These are phyloP conservation scores for Candida coleopterorum DNA, from an alignment of 805 yeast genomes.

Conservation along the genomic window DNA sequence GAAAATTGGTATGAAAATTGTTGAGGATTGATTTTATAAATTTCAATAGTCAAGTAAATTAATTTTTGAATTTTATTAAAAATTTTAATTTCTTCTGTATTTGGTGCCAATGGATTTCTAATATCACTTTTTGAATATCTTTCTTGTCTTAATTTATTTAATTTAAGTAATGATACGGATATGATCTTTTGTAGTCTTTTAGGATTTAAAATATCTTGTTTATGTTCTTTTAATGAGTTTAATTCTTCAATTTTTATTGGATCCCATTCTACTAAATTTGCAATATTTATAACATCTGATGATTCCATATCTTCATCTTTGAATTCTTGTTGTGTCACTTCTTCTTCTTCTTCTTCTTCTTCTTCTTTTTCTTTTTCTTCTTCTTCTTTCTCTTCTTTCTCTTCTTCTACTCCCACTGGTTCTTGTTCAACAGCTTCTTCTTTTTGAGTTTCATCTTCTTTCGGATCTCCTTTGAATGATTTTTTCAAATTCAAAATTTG, in stretches of 20 bases:
- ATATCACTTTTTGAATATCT: constrained; percentile 28
- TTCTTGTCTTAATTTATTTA: constrained; percentile 38
- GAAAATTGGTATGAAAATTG: constrained; percentile 27
- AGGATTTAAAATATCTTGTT: constrained; percentile 19
- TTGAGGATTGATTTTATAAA: constrained; percentile 22
- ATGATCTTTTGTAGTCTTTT: constrained; percentile 32
- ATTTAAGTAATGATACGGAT: constrained; percentile 25
- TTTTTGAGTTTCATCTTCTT: constrained; percentile 9
- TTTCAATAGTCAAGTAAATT: constrained; percentile 27
- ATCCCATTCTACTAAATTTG: constrained; percentile 30
- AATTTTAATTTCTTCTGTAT: constrained; percentile 20
- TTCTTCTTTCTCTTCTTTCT: constrained; percentile 10
- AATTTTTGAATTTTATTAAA: constrained; percentile 29
- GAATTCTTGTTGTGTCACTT: neutral
- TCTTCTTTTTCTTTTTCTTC: constrained; percentile 2
- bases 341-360: constrained; percentile 4
- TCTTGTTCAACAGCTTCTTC: constrained; percentile 8
- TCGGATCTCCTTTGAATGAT: constrained; percentile 5
- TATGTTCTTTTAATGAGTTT: constrained; percentile 21
- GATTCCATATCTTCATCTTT: constrained; percentile 5
- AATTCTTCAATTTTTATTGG: constrained; percentile 27
- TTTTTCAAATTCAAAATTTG: constrained; percentile 25
- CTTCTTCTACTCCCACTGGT: constrained; percentile 11
- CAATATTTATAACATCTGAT: constrained; percentile 21
- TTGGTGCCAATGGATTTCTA: constrained; percentile 21